Base-by-base conservation (phyloP, 495 filamentous ascomycete species). In the Penicillium robsamsonii region DNA sequence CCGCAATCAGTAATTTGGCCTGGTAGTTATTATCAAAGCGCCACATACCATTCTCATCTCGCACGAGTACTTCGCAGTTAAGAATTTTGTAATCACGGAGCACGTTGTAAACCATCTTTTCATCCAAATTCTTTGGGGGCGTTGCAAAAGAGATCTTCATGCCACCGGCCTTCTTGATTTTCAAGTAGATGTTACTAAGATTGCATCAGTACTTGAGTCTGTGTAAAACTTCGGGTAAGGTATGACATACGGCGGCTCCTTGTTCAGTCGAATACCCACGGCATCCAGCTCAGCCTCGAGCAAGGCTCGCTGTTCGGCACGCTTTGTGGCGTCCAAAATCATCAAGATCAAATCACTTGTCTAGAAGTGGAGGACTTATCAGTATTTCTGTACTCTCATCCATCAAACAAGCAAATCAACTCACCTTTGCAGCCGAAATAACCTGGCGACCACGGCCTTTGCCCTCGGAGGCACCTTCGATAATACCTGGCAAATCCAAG, bases 41-140 rank as follows among this genome's bases (percentile, higher is more conserved):
- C 12, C 50, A 42, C 60, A 29, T 75, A 87, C 86, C 87, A 65
- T 96, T 85, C 61, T 97, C 95, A 62, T 99, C 95, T 60, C 95
- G 86, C 20, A 99, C 86, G 22, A 99, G 81, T 1, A 97, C 91
- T 65, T 99, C 95, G 72, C 90, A 94, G 76, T 97, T 99, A 48
- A 99, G 84, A 61, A 97, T 92, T 78, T 97, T 97, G 82, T 97
- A 97, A 79, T 99, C 95, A 49, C 90, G 87, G 33, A 97, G 78
- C 65, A 99, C 96, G 75, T 94, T 96, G 75, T 84, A 94, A 58
- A 97, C 82, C 85, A 97, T 96, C 78, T 95, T 97, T 76, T 97
- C 95, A 67, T 97, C 94, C 44, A 99, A 74, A 52, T 85, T 75
- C 67, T 96, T 97, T 8, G 95, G 93, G 6, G 92, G 87, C 30